phyloP scores from a whole-genome alignment of 1,139 yeast species.

The Suhomyces anneliseae region DNA sequence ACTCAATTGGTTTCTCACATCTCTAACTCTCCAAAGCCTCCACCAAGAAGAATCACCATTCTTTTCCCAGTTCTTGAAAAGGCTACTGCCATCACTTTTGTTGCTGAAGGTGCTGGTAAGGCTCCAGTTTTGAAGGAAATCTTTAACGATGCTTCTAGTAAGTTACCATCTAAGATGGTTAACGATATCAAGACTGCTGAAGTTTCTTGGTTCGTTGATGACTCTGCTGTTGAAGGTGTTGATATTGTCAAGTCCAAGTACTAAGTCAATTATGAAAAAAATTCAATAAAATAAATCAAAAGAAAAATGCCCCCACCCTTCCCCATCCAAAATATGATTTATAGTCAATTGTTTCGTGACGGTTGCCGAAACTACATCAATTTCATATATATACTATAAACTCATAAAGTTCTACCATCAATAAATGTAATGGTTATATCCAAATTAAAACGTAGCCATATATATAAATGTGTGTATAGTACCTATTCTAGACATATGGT shows the following conservation, averaged over 20 bases:
- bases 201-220: conserved; percentile 81
- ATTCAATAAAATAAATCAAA: no score
- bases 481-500: no score
- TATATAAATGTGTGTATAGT: no score
- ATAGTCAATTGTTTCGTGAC: no score
- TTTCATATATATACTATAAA: no score
- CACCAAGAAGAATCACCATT: conserved; percentile 72
- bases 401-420: no score
- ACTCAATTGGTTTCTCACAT: conserved; percentile 41
- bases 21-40: conserved; percentile 72
- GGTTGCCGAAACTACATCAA: no score
- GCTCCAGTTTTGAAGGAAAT: conserved; percentile 71
- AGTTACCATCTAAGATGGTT: conserved; percentile 74
- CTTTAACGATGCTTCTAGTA: conserved; percentile 51
- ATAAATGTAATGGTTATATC: no score
- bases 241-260: conserved; percentile 50
- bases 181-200: conserved; percentile 49
- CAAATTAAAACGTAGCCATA: no score
- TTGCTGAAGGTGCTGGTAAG: conserved; percentile 87
- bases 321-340: no score
- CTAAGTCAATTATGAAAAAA: conserved; percentile 13
- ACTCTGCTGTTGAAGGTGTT: conserved; percentile 69
- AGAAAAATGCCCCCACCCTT: no score
- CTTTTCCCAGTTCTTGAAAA: conserved; percentile 62
- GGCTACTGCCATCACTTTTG: conserved; percentile 67